Evolutionary conservation across 2,329 filamentous ascomycete genomes (phyloP), one percentile per base, ranked within the genome.

Genomic region (Bimuria novae-zelandiae): DNA sequence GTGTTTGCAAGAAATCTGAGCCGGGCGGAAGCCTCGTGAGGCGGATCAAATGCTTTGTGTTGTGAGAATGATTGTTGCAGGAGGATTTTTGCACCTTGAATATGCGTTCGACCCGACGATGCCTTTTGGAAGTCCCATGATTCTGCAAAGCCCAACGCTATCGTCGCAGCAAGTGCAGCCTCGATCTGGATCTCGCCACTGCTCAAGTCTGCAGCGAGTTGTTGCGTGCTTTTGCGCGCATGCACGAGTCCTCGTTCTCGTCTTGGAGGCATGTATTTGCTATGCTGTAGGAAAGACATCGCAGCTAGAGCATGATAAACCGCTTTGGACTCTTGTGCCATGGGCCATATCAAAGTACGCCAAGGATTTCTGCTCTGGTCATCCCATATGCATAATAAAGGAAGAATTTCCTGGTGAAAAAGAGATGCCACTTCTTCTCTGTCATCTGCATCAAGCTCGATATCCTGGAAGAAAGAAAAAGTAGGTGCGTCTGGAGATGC

Each of bases 361-460:
- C 87, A 89, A 2, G 85, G 86, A 61, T 89, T 89, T 59, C 88
- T 84, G 2, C 77, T 80, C 3, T 79, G 76, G 0, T 85, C 86
- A 65, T 89, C 85, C 63, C 88, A 87, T 40, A 89, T 80, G 0
- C 86, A 89, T 16, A 89, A 75, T 39, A 89, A 87, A 7, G 84
- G 83, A 63, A 85, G 88, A 0, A 86, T 89, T 40, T 84, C 75
- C 55, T 79, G 79, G 63, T 87, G 82, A 62, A 87, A 88, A 30
- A 84, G 78, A 39, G 82, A 62, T 43, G 84, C 79, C 8, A 88
- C 72, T 77, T 83, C 82, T 56, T 88, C 85, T 10, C 80, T 78
- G 56, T 81, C 82, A 23, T 75, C 77, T 4, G 36, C 21, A n/a
- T 47, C 27, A 14, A 41, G 33, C 40, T 54, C 47, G 35, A 45